Evolutionary conservation across 2,329 filamentous ascomycete species (phyloP).

Genomic region (Sphaerostilbella broomeana): DNA sequence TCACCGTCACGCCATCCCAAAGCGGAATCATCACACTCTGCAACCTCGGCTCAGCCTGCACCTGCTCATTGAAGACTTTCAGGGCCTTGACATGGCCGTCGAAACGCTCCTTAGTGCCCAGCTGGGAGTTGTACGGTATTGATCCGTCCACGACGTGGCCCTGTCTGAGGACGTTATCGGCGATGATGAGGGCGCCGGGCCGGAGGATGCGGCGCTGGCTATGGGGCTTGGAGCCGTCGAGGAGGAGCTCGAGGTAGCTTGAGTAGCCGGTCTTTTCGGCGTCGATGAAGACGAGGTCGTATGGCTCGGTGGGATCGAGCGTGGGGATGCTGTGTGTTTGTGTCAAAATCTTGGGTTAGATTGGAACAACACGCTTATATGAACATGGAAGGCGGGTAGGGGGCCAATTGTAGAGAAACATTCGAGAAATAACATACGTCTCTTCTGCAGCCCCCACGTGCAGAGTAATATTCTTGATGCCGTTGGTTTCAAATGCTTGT

Average conservation of each 20-base stretch:
- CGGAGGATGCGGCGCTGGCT: conserved; percentile 32
- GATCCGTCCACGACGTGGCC: conserved; percentile 36
- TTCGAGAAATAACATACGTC: no score
- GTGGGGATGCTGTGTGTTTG: conserved; percentile 14
- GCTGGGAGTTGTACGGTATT: no score
- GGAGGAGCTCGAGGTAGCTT: conserved; percentile 34
- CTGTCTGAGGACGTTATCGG: conserved; percentile 42
- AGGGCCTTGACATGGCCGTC: no score
- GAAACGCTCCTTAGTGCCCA: no score
- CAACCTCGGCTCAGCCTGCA: no score
- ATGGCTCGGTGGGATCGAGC: conserved; percentile 32
- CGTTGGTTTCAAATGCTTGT: conserved; percentile 32
- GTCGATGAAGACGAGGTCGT: conserved; percentile 44
- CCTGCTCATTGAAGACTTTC: no score
- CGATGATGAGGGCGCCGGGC: conserved; percentile 39
- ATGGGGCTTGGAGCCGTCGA: conserved; percentile 31
- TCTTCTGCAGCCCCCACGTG: conserved; percentile 36
- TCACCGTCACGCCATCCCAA: no score
- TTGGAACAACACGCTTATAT: no score
- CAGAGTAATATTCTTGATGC: conserved; percentile 36
- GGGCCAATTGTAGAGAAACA: no score
- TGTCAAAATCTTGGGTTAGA: no score
- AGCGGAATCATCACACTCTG: no score
- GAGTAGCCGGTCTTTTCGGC: conserved; percentile 43
- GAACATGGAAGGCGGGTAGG: no score